Evolutionary conservation across 345 rosid genomes (phyloP), one percentile per base, ranked within the genome.

Genomic region (Hypericum androsaemum): DNA sequence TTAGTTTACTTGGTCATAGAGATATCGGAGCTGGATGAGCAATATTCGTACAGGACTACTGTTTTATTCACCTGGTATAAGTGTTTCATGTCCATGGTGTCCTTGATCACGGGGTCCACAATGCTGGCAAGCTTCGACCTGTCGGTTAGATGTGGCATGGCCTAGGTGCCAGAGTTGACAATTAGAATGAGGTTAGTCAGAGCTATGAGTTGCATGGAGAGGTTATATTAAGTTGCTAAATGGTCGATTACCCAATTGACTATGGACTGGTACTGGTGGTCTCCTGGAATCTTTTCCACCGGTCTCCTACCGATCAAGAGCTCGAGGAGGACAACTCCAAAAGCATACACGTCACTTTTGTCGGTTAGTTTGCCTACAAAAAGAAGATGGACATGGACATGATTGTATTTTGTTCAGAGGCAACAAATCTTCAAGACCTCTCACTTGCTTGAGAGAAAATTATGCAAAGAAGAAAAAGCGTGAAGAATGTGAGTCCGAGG

Each of bases 321-420:
- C 76, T 87, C 96, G 10, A 90, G 74, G 40, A 90, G 86, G 38
- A 87, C 72, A 39, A 90, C 79, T 37, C 96, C 98, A 22, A 84
- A 90, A n/a, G 96, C 81, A 48, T 82, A 90, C 38, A 90, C 98
- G 62, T 87, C 98, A 56, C 88, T 79, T 69, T 87, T 90, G 64
- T 90, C 98, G 1, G 94, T 82, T 7, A 90, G 71, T 75, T 81
- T 84, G 43, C 98, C 98, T 87, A 67, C 47, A 59, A 60, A 56
- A 37, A 6, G 32, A n/a, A n/a, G n/a, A n/a, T n/a, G n/a, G 35
- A 8, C 13, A 50, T 16, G 36, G 6, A 6, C 47, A 12, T 47
- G 10, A 17, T 15, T 11, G 13, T 16, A 47, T 10, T 14, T 7
- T 6, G 15, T 36, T 50, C 47, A 41, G 52, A 11, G 12, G 16